Conservation (phyloP, 805 yeast species). For the Diddensiella transvaalensis region DNA sequence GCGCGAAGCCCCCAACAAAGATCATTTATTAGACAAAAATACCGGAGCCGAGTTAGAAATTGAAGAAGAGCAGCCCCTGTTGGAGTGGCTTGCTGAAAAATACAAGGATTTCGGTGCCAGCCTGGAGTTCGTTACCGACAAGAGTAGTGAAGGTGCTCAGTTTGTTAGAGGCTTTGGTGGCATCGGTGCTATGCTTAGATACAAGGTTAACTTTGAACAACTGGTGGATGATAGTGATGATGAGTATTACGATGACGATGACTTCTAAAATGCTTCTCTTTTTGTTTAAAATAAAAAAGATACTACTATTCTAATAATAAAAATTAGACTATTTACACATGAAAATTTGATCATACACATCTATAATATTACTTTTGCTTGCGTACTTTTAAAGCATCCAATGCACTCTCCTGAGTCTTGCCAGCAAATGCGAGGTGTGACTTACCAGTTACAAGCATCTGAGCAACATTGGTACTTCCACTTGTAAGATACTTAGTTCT, state of each 20-base stretch:
- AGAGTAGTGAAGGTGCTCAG: constrained; percentile 98
- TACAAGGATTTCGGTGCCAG: constrained; percentile 92
- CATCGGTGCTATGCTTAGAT: constrained; percentile 93
- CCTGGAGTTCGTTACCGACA: constrained; percentile 93
- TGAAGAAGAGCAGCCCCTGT: constrained; percentile 74
- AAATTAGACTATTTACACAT: background rate
- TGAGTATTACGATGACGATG: constrained; percentile 60
- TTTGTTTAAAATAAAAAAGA: background rate
- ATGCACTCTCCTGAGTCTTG: constrained; percentile 61
- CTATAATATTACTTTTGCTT: background rate
- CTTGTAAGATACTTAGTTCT: constrained; percentile 63
- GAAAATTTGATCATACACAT: background rate
- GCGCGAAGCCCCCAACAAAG: constrained; percentile 71
- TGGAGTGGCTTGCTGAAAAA: constrained; percentile 98
- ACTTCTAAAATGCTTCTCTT: background rate
- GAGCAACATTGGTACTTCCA: constrained; percentile 74
- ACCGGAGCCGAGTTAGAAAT: constrained; percentile 93
- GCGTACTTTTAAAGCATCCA: constrained; percentile 36
- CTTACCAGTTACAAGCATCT: constrained; percentile 62
- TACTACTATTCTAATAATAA: background rate
- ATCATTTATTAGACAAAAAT: constrained; percentile 71
- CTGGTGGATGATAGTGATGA: constrained; percentile 85
- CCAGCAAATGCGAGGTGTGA: constrained; percentile 71
- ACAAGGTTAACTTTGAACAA: constrained; percentile 96
- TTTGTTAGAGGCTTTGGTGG: constrained; percentile 99